Conservation (phyloP, 345 rosid species). For the Mallotus nudiflorus region DNA sequence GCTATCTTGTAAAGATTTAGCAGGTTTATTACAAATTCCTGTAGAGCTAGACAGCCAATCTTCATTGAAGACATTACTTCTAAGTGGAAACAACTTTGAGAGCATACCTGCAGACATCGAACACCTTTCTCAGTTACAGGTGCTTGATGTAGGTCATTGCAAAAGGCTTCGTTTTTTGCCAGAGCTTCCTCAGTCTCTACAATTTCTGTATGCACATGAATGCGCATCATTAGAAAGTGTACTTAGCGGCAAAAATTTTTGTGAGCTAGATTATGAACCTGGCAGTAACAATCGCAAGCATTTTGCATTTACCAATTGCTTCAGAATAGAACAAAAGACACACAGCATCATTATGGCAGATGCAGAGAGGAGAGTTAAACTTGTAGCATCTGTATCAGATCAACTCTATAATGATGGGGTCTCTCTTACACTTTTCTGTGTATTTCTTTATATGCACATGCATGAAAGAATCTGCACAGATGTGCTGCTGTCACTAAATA, state of each 20-base stretch:
- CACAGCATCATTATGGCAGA: background rate
- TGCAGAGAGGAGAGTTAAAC: background rate
- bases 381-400: background rate
- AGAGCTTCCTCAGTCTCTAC: background rate
- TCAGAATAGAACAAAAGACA: background rate
- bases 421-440: background rate
- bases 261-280: background rate
- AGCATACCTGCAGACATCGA: conserved; percentile 1
- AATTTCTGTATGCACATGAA: background rate
- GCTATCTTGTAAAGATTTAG: background rate
- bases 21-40: background rate
- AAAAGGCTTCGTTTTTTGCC: conserved; percentile 1
- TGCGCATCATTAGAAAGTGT: conserved; percentile 3
- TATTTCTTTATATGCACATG: too few species aligned
- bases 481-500: too few species aligned
- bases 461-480: too few species aligned
- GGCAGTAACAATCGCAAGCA: background rate
- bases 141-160: background rate
- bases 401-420: background rate
- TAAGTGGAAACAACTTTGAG: conserved; percentile 3
- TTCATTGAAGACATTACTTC: background rate
- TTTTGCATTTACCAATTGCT: conserved; percentile 7
- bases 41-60: background rate
- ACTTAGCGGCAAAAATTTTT: background rate
- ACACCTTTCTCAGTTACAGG: background rate